These are phyloP conservation scores for Colletotrichum salicis DNA, from an alignment of 2,329 filamentous ascomycete species.

Conservation along the genomic window DNA sequence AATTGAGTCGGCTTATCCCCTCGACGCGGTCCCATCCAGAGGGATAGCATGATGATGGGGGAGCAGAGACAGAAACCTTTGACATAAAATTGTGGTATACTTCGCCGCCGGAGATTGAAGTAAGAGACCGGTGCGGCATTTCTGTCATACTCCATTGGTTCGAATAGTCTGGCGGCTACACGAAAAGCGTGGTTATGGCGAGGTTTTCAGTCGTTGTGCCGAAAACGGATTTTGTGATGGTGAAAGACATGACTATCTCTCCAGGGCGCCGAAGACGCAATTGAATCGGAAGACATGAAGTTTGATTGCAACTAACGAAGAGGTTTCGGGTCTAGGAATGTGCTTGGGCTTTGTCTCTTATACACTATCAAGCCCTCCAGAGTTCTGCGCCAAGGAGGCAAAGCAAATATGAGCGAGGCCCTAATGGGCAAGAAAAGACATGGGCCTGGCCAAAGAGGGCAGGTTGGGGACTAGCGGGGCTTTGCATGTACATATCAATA, in stretches of 20 bases:
- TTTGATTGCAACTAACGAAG: not conserved
- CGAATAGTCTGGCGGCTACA: conserved; percentile 15
- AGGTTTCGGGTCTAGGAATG: not conserved
- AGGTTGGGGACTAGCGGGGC: not conserved
- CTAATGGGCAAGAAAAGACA: not conserved
- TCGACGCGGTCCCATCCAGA: not conserved
- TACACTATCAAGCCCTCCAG: not conserved
- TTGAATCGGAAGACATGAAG: not conserved
- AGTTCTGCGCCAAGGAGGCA: conserved; percentile 11
- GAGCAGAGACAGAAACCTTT: not conserved
- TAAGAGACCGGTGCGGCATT: too few relatives aligned
- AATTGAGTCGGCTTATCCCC: not conserved
- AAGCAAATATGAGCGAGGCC: conserved; percentile 3
- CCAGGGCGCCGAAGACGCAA: not conserved
- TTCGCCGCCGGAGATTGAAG: too few relatives aligned
- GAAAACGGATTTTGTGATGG: not conserved
- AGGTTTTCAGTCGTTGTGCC: not conserved
- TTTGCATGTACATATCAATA: not conserved
- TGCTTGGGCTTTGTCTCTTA: conserved; percentile 1
- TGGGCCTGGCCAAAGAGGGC: not conserved
- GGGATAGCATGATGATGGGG: conserved; percentile 20
- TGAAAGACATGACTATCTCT: not conserved
- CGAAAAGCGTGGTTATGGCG: conserved; percentile 25
- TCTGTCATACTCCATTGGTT: not conserved
- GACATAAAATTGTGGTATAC: not conserved